Percentiles rank a stretch among this genome's conserved stretches.
Conservation (phyloP, 2,329 filamentous ascomycete genomes). For the Hymenoscyphus linearis region DNA sequence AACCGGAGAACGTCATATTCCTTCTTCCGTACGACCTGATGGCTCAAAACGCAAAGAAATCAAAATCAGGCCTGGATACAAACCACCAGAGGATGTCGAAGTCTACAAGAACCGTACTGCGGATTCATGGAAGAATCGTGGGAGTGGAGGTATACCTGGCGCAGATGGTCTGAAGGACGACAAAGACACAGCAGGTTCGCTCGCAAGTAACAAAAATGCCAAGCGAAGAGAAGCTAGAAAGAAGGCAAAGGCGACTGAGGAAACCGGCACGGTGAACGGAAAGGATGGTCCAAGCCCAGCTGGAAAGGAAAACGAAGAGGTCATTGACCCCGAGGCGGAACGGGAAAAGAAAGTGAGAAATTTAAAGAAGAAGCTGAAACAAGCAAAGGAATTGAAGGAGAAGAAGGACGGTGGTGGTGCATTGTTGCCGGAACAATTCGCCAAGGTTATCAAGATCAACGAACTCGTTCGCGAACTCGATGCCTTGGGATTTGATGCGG, state of each 20-base stretch:
- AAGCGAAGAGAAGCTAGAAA: constrained; percentile 67
- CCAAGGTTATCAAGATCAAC: constrained; percentile 95
- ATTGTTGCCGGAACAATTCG: constrained; percentile 87
- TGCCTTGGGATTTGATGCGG: constrained; percentile 73
- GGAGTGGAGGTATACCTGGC: constrained; percentile 67
- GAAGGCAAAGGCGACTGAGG: constrained; percentile 43
- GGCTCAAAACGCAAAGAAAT: constrained; percentile 92
- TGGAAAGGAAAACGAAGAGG: constrained; percentile 31
- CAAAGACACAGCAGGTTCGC: constrained; percentile 39
- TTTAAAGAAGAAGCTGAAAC: constrained; percentile 89
- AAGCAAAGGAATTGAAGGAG: constrained; percentile 81
- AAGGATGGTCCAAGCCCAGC: constrained; percentile 16
- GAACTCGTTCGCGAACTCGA: constrained; percentile 88
- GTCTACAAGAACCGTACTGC: constrained; percentile 92
- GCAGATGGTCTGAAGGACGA: constrained; percentile 53
- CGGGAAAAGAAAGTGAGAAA: constrained; percentile 90
- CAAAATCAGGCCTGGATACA: constrained; percentile 87
- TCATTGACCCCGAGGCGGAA: constrained; percentile 66
- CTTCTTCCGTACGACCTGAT: constrained; percentile 78
- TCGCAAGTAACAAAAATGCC: constrained; percentile 75
- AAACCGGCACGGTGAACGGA: constrained; percentile 39
- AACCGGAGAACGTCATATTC: constrained; percentile 83
- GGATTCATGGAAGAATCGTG: constrained; percentile 75
- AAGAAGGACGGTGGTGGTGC: constrained; percentile 86
- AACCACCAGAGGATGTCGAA: constrained; percentile 90